phyloP scores from a whole-genome alignment of 805 yeast genomes.

The Wickerhamomyces subpelliculosus region DNA sequence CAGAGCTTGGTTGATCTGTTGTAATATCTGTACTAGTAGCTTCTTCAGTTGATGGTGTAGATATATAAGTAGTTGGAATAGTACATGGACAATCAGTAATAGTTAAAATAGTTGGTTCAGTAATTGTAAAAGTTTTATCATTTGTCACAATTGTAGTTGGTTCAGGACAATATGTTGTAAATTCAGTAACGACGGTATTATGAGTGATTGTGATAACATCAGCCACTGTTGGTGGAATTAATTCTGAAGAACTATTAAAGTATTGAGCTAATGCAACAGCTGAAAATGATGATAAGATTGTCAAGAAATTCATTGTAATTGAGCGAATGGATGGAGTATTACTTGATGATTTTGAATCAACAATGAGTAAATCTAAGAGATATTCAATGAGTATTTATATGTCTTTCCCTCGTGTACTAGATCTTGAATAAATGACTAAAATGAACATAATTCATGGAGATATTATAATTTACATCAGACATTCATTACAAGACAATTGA shows the following conservation, averaged over 20 bases:
- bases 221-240: conserved; percentile 1
- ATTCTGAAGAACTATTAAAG: conserved; percentile 9
- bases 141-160: conserved; percentile 62
- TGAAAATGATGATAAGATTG: not conserved
- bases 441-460: no score
- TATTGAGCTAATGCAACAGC: conserved; percentile 4
- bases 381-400: no score
- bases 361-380: no score
- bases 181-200: conserved; percentile 28
- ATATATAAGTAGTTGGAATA: conserved; percentile 29
- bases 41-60: conserved; percentile 35
- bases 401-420: no score
- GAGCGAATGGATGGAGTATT: not conserved
- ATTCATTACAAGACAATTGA: no score
- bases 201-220: conserved; percentile 11
- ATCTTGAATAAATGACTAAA: no score
- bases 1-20: conserved; percentile 31
- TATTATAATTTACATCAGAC: no score
- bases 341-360: no score
- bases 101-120: conserved; percentile 75
- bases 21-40: not conserved
- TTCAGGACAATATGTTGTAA: conserved; percentile 79
- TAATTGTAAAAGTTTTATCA: conserved; percentile 65
- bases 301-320: not conserved
- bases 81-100: conserved; percentile 88